These are phyloP conservation scores for Arachnomyces sp. DNA, from an alignment of 2,329 filamentous ascomycete genomes.

Conservation along the genomic window DNA sequence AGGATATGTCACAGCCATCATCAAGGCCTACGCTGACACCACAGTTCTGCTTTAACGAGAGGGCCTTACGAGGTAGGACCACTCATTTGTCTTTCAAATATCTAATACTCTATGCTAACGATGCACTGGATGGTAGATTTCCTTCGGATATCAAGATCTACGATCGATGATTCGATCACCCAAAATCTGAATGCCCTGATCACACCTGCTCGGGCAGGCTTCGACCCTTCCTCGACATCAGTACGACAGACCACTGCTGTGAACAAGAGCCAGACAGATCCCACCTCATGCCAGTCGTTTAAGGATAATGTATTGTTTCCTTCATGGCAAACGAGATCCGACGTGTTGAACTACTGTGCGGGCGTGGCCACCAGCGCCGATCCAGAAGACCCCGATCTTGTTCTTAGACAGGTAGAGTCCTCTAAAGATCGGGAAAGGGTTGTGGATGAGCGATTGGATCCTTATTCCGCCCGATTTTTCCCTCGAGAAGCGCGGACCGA, in stretches of 20 bases:
- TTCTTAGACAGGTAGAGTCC: conserved; percentile 61
- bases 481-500: conserved; percentile 66
- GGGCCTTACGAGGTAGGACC: conserved; percentile 56
- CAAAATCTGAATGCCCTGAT: conserved; percentile 87
- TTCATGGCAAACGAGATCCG: conserved; percentile 73
- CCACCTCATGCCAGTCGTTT: conserved; percentile 59
- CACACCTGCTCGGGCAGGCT: conserved; percentile 61
- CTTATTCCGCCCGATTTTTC: conserved; percentile 79
- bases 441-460: conserved; percentile 82
- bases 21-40: conserved; percentile 53
- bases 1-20: conserved; percentile 33
- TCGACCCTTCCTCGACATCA: conserved; percentile 71
- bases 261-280: conserved; percentile 47
- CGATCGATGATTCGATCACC: conserved; percentile 86
- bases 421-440: conserved; percentile 62
- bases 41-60: conserved; percentile 69
- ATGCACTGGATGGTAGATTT: conserved; percentile 57
- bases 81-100: not conserved
- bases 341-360: conserved; percentile 83
- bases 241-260: conserved; percentile 47
- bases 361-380: conserved; percentile 80
- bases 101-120: conserved; percentile 10
- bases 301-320: conserved; percentile 74
- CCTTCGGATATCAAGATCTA: conserved; percentile 70
- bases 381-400: conserved; percentile 71